Percentiles rank a stretch among this genome's conserved stretches.
phyloP scores from a whole-genome alignment of 2,329 filamentous ascomycete genomes.

The Fusarium globosum region DNA sequence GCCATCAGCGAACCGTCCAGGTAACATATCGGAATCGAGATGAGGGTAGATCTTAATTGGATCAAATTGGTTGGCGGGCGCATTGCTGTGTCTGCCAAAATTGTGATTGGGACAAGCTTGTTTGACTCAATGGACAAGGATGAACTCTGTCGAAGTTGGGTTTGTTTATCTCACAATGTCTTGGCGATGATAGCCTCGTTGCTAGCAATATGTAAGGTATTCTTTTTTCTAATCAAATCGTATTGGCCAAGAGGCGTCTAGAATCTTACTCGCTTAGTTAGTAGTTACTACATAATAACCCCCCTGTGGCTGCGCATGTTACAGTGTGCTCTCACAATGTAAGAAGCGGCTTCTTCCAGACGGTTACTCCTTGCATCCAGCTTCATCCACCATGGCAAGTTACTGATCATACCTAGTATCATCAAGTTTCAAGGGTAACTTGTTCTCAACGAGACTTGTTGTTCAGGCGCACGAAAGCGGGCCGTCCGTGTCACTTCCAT shows the following conservation, averaged over 20 bases:
- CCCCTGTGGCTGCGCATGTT: conserved; percentile 28
- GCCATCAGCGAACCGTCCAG: conserved; percentile 2
- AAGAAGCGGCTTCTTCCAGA: conserved; percentile 19
- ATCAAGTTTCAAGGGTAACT: conserved; percentile 31
- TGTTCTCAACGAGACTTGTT: conserved; percentile 16
- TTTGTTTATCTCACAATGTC: conserved; percentile 12
- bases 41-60: conserved; percentile 1
- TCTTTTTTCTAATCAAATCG: neutral
- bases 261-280: neutral
- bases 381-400: conserved; percentile 5
- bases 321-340: neutral
- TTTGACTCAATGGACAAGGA: neutral
- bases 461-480: conserved; percentile 3
- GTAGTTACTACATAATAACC: neutral
- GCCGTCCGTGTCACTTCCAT: conserved; percentile 22
- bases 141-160: neutral
- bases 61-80: neutral
- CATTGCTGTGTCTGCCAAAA: neutral
- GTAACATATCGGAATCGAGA: conserved; percentile 4
- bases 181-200: conserved; percentile 8
- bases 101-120: neutral
- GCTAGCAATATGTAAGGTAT: neutral
- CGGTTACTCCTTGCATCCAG: neutral
- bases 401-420: conserved; percentile 12
- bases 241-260: neutral